Conservation (phyloP, 2,329 filamentous ascomycete species). For the Cercospora berteroae region DNA sequence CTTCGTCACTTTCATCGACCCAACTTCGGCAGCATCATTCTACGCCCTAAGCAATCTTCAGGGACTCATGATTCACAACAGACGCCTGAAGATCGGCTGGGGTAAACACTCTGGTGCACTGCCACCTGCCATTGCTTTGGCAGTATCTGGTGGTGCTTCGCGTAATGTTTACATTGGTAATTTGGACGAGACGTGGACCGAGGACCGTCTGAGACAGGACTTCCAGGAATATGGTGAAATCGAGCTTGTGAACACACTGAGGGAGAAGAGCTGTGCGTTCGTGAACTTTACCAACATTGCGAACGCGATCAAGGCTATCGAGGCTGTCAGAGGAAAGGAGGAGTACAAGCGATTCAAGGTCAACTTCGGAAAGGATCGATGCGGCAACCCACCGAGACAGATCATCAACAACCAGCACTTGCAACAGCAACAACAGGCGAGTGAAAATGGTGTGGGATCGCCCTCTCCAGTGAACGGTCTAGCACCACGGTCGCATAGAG, state of each 20-base stretch:
- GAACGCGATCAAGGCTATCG: constrained; percentile 98
- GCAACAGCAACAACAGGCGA: constrained; percentile 59
- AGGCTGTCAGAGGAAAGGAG: constrained; percentile 88
- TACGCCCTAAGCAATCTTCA: constrained; percentile 97
- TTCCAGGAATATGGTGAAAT: constrained; percentile 98
- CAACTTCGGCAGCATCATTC: constrained; percentile 94
- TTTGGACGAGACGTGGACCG: constrained; percentile 93
- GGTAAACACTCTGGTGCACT: constrained; percentile 97
- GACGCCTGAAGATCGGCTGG: constrained; percentile 97
- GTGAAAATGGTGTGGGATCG: constrained; percentile 55
- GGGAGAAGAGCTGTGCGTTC: constrained; percentile 98
- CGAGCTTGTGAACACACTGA: constrained; percentile 90
- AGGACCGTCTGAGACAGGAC: constrained; percentile 91
- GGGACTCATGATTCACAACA: constrained; percentile 98
- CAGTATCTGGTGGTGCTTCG: constrained; percentile 95
- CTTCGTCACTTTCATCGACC: constrained; percentile 99
- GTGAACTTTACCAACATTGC: constrained; percentile 99
- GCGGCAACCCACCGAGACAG: constrained; percentile 92
- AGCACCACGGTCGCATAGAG: constrained; percentile 48
- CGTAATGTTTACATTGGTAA: constrained; percentile 98
- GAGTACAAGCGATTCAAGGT: constrained; percentile 99
- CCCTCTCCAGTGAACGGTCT: constrained; percentile 59
- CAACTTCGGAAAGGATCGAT: constrained; percentile 98
- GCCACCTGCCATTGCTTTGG: constrained; percentile 90
- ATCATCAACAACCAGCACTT: constrained; percentile 59